These are phyloP conservation scores for Venturia pyrina DNA, from an alignment of 2,329 filamentous ascomycete genomes.

Conservation along the genomic window DNA sequence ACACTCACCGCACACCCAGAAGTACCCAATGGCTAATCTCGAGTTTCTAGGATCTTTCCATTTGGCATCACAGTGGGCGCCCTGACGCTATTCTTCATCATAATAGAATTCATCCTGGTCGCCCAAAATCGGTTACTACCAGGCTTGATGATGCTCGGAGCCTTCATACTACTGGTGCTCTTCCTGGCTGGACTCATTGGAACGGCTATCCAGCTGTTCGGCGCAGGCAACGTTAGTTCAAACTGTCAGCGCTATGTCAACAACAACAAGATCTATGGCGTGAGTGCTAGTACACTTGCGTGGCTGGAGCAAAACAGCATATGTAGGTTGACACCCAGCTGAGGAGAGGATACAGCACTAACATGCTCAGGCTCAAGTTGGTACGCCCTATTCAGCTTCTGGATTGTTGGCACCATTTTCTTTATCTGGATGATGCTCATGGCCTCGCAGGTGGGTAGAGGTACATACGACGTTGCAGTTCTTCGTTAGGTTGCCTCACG, in stretches of 20 bases:
- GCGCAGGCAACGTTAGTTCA: slow-evolving; percentile 45
- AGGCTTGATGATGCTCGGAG: slow-evolving; percentile 47
- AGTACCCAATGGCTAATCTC: not conserved
- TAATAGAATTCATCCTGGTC: slow-evolving; percentile 47
- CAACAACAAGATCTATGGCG: slow-evolving; percentile 34
- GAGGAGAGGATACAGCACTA: slow-evolving; percentile 16
- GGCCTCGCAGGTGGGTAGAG: slow-evolving; percentile 44
- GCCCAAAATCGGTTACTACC: slow-evolving; percentile 47
- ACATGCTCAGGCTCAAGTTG: slow-evolving; percentile 43
- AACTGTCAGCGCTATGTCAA: slow-evolving; percentile 50
- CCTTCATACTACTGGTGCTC: slow-evolving; percentile 52
- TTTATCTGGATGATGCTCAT: slow-evolving; percentile 58
- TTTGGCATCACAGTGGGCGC: slow-evolving; percentile 50
- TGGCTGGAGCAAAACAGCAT: slow-evolving; percentile 54
- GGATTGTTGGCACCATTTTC: slow-evolving; percentile 53
- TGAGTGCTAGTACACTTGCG: slow-evolving; percentile 46
- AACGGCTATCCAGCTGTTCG: slow-evolving; percentile 52
- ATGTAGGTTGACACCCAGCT: slow-evolving; percentile 33
- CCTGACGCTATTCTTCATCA: slow-evolving; percentile 48
- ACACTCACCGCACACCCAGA: not conserved
- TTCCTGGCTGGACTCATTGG: slow-evolving; percentile 54
- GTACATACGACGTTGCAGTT: slow-evolving; percentile 27
- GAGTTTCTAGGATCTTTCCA: slow-evolving; percentile 47
- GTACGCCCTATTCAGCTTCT: slow-evolving; percentile 54
- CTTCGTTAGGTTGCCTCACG: not conserved